These are phyloP conservation scores for Diaporthe vaccinii DNA, from an alignment of 2,329 filamentous ascomycete genomes.

Conservation along the genomic window DNA sequence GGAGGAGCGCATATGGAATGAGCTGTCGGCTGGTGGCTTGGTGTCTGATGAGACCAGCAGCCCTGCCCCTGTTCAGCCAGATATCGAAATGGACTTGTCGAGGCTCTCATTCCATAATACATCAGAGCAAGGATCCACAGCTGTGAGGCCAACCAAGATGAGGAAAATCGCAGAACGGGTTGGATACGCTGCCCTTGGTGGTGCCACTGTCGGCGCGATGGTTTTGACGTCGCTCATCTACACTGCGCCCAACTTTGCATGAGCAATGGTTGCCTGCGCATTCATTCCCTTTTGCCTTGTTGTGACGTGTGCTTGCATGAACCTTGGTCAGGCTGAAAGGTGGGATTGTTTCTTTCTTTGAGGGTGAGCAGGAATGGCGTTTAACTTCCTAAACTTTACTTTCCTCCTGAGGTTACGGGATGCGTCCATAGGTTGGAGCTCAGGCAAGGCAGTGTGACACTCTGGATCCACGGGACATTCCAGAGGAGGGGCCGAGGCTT, in stretches of 20 bases:
- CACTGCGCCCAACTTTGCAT: conserved; percentile 53
- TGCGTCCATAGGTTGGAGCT: background rate
- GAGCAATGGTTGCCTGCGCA: conserved; percentile 10
- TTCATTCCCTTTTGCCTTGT: background rate
- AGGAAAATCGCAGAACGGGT: conserved; percentile 49
- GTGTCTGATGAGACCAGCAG: background rate
- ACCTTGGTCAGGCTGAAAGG: background rate
- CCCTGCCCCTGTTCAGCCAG: background rate
- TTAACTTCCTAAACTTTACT: background rate
- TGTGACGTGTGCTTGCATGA: background rate
- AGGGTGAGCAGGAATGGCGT: background rate
- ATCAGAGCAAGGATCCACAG: background rate
- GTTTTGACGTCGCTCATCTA: conserved; percentile 55
- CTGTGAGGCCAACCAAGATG: conserved; percentile 47
- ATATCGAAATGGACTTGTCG: conserved; percentile 19
- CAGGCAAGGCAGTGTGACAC: background rate
- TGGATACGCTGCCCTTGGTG: conserved; percentile 54
- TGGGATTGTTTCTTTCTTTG: background rate
- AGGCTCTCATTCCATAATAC: conserved; percentile 36
- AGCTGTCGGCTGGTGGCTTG: background rate
- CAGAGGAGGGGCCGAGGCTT: background rate
- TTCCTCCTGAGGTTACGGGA: background rate
- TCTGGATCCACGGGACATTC: background rate
- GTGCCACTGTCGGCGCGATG: conserved; percentile 51
- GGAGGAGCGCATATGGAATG: conserved; percentile 29